These are phyloP conservation scores for Dictyophora rubrovolvata DNA, from an alignment of 768 basidiomycete genomes.

Conservation along the genomic window DNA sequence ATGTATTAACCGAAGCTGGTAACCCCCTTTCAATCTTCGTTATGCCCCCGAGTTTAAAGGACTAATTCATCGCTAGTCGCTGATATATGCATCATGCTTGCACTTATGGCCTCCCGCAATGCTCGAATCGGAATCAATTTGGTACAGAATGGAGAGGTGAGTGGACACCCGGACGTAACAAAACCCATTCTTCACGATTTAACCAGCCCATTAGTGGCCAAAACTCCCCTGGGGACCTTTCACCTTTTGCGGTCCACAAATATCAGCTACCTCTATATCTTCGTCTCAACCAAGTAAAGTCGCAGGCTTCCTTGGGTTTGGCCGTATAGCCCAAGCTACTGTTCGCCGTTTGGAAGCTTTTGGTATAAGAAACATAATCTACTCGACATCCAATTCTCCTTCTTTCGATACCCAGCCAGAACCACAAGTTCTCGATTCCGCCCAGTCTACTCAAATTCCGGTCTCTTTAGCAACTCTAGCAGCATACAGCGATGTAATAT, in stretches of 20 bases:
- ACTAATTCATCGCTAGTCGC: slow-evolving; percentile 48
- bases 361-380: slow-evolving; percentile 66
- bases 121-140: slow-evolving; percentile 51
- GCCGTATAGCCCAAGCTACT: slow-evolving; percentile 83
- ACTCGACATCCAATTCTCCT: slow-evolving; percentile 46
- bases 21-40: neutral
- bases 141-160: slow-evolving; percentile 60
- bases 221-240: slow-evolving; percentile 72
- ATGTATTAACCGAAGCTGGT: slow-evolving; percentile 87
- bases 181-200: neutral
- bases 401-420: slow-evolving; percentile 21
- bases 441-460: slow-evolving; percentile 17
- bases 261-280: slow-evolving; percentile 28
- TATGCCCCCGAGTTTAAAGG: slow-evolving; percentile 7
- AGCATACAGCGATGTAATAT: slow-evolving; percentile 68
- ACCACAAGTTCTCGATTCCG: slow-evolving; percentile 20
- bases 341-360: slow-evolving; percentile 74
- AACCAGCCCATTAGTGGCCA: slow-evolving; percentile 53
- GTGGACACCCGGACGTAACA: slow-evolving; percentile 12
- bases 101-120: slow-evolving; percentile 87
- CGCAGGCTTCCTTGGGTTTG: slow-evolving; percentile 89
- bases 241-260: slow-evolving; percentile 72
- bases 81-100: slow-evolving; percentile 82
- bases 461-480: slow-evolving; percentile 66
- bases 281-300: slow-evolving; percentile 42